Evolutionary conservation across 768 basidiomycete species (phyloP).

Genomic region (Auricularia sp.): DNA sequence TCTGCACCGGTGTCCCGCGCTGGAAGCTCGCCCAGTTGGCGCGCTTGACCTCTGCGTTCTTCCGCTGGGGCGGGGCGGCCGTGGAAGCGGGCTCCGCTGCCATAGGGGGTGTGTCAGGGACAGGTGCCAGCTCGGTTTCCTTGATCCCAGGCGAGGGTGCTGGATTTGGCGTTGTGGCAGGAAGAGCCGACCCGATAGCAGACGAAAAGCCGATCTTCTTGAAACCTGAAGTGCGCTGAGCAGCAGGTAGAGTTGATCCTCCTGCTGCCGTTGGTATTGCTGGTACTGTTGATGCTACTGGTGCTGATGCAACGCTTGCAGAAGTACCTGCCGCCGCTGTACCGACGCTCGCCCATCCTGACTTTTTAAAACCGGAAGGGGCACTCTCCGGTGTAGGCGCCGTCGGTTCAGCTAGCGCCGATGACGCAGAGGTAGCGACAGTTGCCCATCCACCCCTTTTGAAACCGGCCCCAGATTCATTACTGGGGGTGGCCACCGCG

Average conservation of each 20-base stretch:
- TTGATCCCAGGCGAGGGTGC: not conserved
- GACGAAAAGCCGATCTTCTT: conserved; percentile 1
- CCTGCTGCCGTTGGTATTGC: not conserved
- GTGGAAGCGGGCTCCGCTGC: not conserved
- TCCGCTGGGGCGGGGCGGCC: not conserved
- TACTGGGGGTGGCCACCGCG: conserved; percentile 14
- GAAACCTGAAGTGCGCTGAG: not conserved
- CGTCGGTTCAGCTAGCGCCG: not conserved
- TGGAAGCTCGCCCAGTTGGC: not conserved
- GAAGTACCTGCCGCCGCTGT: too few species aligned
- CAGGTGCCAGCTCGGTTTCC: not conserved
- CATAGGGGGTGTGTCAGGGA: not conserved
- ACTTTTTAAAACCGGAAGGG: not conserved
- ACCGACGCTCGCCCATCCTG: too few species aligned
- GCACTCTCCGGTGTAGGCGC: not conserved
- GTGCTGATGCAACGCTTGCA: not conserved
- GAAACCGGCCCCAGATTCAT: conserved; percentile 5
- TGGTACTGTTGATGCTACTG: not conserved
- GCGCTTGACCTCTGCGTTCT: not conserved
- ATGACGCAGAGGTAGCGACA: conserved; percentile 11
- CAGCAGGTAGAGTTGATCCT: not conserved
- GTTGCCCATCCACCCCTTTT: conserved; percentile 13
- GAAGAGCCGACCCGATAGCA: not conserved
- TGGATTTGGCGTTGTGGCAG: not conserved
- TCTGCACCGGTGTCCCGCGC: not conserved